Evolutionary conservation across 2,329 filamentous ascomycete genomes (phyloP).

Genomic region (Apiospora rasikravindrae): DNA sequence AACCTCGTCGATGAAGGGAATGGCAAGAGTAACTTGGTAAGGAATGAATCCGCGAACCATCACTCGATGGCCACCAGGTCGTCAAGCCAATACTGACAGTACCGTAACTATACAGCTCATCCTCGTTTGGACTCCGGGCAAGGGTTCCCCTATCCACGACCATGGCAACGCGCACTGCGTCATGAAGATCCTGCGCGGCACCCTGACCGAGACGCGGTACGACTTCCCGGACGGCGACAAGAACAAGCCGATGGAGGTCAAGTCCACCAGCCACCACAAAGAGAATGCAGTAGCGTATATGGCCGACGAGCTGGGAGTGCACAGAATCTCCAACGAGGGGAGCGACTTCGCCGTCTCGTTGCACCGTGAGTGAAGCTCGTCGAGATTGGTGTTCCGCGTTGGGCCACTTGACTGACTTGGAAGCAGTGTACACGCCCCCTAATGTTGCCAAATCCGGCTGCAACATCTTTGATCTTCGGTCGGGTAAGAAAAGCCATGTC

Average conservation of each 20-base stretch:
- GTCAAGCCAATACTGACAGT: constrained; percentile 30
- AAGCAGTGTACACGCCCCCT: constrained; percentile 79
- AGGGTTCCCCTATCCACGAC: constrained; percentile 85
- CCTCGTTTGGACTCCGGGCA: constrained; percentile 87
- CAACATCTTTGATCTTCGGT: constrained; percentile 78
- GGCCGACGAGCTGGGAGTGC: constrained; percentile 86
- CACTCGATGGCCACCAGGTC: neutral
- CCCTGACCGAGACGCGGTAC: constrained; percentile 81
- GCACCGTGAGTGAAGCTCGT: constrained; percentile 60
- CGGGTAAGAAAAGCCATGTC: constrained; percentile 75
- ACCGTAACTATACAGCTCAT: constrained; percentile 65
- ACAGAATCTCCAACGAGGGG: constrained; percentile 79
- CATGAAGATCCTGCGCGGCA: constrained; percentile 86
- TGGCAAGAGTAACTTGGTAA: constrained; percentile 62
- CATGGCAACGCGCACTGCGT: constrained; percentile 88
- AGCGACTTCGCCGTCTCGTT: constrained; percentile 81
- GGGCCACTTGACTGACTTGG: constrained; percentile 30
- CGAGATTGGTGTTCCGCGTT: constrained; percentile 16
- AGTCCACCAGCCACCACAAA: constrained; percentile 69
- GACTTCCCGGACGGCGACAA: constrained; percentile 65
- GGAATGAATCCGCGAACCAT: constrained; percentile 26
- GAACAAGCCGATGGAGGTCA: constrained; percentile 64
- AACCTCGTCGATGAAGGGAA: constrained; percentile 93
- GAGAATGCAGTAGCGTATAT: constrained; percentile 86
- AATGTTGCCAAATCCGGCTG: constrained; percentile 86